Base-by-base conservation (phyloP, 2,329 filamentous ascomycete species). In the Aspergillus sp. region DNA sequence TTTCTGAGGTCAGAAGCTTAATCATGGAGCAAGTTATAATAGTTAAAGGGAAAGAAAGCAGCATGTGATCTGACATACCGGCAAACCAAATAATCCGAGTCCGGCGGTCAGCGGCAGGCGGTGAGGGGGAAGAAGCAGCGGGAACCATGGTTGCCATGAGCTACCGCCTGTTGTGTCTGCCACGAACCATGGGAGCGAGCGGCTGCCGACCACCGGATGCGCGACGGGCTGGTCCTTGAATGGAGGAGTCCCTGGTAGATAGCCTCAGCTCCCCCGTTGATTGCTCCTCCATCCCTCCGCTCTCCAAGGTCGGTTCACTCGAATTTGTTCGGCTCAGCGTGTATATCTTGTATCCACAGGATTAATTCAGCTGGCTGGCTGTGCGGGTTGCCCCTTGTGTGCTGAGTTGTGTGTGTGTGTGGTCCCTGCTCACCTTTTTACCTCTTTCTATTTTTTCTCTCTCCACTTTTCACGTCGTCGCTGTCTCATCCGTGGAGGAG, bases 61-160 rank as follows among this genome's bases (percentile, higher is more conserved):
- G 32, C 32, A 36, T 36, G 11, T 36, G 27, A 30, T 30, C 27
- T 11, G 32, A 36, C 39, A 42, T 10, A 3, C 8, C 39, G 39
- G 17, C 15, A n/a, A 10, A 0, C 39, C 3, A 8, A 19, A 42
- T 42, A 17, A 42, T 17, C 39, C n/a, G 39, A 42, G 21, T 7
- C 11, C 23, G 13, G 21, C 10, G 8, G 13, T 23, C 21, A 15
- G 21, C 32, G 21, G 21, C 21, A 10, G 47, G 47, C 47, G 47
- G 47, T 50, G 47, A 50, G 11, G 44, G 27, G 7, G 23, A 15
- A 3, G 25, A 8, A 49, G 25, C 32, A 36, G 5, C 32, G 44
- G 21, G 53, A 49, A 44, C 59, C 60, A 49, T 62, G 58, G 67
- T 69, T 69, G 67, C 67, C 67, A 64, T 66, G 67, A 62, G 60